These are phyloP conservation scores for Apiospora saccharicola DNA, from an alignment of 2,329 filamentous ascomycete genomes.

Conservation along the genomic window DNA sequence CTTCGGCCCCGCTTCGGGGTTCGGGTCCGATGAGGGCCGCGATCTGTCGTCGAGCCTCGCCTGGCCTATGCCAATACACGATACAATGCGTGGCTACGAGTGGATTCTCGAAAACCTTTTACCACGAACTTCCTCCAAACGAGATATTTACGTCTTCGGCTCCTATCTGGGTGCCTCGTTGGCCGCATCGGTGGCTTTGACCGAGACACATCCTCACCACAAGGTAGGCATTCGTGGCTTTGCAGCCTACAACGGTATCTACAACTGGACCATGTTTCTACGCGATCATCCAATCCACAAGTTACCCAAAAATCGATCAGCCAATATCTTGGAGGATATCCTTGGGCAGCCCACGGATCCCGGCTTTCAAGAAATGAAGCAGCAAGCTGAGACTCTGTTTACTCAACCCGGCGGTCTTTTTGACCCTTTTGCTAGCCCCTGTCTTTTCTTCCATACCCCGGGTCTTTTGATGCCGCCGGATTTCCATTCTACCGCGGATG, in stretches of 20 bases:
- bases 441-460: constrained; percentile 64
- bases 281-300: constrained; percentile 58
- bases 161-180: constrained; percentile 65
- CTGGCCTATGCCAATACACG: constrained; percentile 67
- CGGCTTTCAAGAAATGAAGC: constrained; percentile 47
- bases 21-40: constrained; percentile 22
- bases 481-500: constrained; percentile 48
- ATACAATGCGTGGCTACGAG: constrained; percentile 60
- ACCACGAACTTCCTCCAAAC: constrained; percentile 45
- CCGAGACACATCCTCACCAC: constrained; percentile 55
- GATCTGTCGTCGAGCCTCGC: constrained; percentile 37
- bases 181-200: constrained; percentile 64
- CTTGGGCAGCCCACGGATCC: constrained; percentile 38
- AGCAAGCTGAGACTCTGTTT: constrained; percentile 55
- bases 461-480: constrained; percentile 54
- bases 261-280: constrained; percentile 69
- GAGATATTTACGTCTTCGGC: constrained; percentile 60
- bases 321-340: constrained; percentile 33
- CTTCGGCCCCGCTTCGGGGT: constrained; percentile 22
- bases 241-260: constrained; percentile 66
- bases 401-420: constrained; percentile 57
- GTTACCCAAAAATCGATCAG: constrained; percentile 28
- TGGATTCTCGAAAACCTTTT: constrained; percentile 58
- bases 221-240: constrained; percentile 60
- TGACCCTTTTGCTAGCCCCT: constrained; percentile 66